Conservation (phyloP, 2,329 filamentous ascomycete genomes). For the Didymella pomorum region DNA sequence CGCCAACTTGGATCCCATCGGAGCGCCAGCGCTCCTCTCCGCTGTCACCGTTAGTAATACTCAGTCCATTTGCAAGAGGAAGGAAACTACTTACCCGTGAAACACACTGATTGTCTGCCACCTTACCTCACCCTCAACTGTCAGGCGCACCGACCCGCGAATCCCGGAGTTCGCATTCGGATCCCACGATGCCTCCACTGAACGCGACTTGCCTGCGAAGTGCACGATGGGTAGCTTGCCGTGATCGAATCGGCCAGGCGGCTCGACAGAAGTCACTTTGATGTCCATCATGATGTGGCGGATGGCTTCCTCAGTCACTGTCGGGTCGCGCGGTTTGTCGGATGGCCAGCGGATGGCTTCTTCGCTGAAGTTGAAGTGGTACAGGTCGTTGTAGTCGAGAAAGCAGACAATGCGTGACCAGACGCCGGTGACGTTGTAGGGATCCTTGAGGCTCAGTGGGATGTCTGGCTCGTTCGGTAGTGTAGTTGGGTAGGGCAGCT, state of each 20-base stretch:
- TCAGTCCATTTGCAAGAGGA: not conserved
- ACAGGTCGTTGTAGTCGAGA: slow-evolving; percentile 65
- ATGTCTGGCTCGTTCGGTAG: slow-evolving; percentile 47
- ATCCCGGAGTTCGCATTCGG: slow-evolving; percentile 73
- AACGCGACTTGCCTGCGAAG: slow-evolving; percentile 69
- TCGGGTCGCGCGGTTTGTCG: slow-evolving; percentile 57
- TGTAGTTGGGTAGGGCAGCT: slow-evolving; percentile 19
- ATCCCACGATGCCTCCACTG: slow-evolving; percentile 71
- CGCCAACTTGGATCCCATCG: slow-evolving; percentile 78
- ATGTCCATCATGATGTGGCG: slow-evolving; percentile 75
- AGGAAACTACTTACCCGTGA: slow-evolving; percentile 51
- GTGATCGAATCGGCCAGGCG: slow-evolving; percentile 66
- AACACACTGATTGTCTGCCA: slow-evolving; percentile 77
- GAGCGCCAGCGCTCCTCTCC: slow-evolving; percentile 78
- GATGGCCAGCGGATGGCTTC: slow-evolving; percentile 49
- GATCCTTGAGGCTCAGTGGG: slow-evolving; percentile 66
- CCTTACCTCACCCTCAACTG: slow-evolving; percentile 73
- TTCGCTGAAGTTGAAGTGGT: slow-evolving; percentile 72
- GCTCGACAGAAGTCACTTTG: slow-evolving; percentile 66
- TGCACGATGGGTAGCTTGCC: slow-evolving; percentile 70
- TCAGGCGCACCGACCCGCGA: slow-evolving; percentile 70
- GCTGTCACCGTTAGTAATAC: slow-evolving; percentile 48
- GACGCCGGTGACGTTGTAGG: slow-evolving; percentile 74
- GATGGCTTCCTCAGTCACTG: slow-evolving; percentile 71
- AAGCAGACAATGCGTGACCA: slow-evolving; percentile 69